phyloP scores from a whole-genome alignment of 2,329 filamentous ascomycete species.

The Pseudogymnoascus sp. region DNA sequence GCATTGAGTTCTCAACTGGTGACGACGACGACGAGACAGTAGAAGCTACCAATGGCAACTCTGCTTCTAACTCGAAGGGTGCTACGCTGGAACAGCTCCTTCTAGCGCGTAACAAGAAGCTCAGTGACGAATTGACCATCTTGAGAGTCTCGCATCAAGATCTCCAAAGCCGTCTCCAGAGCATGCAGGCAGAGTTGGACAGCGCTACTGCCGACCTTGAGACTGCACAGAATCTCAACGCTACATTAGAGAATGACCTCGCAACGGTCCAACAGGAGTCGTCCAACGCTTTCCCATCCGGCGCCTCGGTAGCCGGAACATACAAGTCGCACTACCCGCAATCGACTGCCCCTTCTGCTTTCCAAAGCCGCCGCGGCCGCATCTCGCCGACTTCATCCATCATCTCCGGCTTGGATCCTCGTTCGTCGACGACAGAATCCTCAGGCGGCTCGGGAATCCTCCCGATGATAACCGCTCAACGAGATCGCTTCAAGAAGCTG shows the following conservation, averaged over 20 bases:
- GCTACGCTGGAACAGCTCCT: constrained; percentile 87
- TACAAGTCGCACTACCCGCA: constrained; percentile 74
- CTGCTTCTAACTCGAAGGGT: constrained; percentile 51
- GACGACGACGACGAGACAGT: constrained; percentile 61
- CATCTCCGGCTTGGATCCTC: constrained; percentile 88
- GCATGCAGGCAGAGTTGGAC: constrained; percentile 75
- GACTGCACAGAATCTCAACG: constrained; percentile 72
- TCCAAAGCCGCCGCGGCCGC: constrained; percentile 51
- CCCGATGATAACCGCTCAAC: constrained; percentile 96
- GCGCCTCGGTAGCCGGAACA: constrained; percentile 86
- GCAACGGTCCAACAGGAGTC: constrained; percentile 79
- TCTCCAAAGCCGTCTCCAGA: constrained; percentile 69
- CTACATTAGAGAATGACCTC: constrained; percentile 86
- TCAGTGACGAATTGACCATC: constrained; percentile 87
- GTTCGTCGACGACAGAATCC: constrained; percentile 37
- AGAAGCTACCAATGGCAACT: constrained; percentile 36
- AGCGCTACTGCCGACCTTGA: constrained; percentile 79
- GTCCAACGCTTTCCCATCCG: constrained; percentile 75
- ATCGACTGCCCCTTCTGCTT: constrained; percentile 42
- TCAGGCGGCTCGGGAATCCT: constrained; percentile 74
- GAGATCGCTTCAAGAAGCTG: constrained; percentile 96
- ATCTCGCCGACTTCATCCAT: constrained; percentile 94
- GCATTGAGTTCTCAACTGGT: constrained; percentile 90
- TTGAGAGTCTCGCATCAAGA: constrained; percentile 91
- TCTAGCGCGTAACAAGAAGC: constrained; percentile 89